These are phyloP conservation scores for Starmerella stellata DNA, from an alignment of 805 yeast species.

Conservation along the genomic window DNA sequence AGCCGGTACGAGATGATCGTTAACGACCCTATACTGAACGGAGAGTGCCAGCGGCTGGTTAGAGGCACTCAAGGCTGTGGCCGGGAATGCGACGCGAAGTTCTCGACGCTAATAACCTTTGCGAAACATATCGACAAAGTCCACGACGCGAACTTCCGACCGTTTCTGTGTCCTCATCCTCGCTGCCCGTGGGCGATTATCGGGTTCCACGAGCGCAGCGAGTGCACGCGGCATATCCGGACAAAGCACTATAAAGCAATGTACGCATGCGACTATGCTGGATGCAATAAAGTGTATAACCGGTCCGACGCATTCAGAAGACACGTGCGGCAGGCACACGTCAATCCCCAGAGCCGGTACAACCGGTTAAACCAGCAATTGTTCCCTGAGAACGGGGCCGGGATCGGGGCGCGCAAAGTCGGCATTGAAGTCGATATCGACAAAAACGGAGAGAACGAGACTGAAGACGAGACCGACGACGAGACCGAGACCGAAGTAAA, in stretches of 20 bases:
- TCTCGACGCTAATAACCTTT: conserved; percentile 8
- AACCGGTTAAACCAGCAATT: conserved; percentile 3
- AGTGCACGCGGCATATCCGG: conserved; percentile 15
- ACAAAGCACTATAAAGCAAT: conserved; percentile 15
- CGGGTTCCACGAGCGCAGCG: conserved; percentile 16
- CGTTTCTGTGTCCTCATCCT: conserved; percentile 10
- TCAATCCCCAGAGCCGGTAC: conserved; percentile 3
- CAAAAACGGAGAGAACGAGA: not conserved
- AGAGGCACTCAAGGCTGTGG: conserved; percentile 16
- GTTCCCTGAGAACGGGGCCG: not conserved
- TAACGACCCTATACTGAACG: conserved; percentile 6
- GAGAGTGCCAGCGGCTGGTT: conserved; percentile 12
- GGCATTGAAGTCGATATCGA: not conserved
- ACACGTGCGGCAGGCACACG: conserved; percentile 14
- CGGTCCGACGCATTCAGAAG: conserved; percentile 15
- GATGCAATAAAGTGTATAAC: conserved; percentile 13
- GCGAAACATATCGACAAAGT: conserved; percentile 9
- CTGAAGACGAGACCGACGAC: not conserved
- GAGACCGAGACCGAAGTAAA: not conserved
- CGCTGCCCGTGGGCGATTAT: conserved; percentile 14
- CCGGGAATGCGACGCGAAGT: conserved; percentile 13
- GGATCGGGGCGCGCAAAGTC: not conserved
- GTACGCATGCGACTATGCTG: conserved; percentile 12
- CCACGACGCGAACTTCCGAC: conserved; percentile 13
- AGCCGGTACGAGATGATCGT: conserved; percentile 5